phyloP scores from a whole-genome alignment of 208 protist genomes.

The Wallacemonas collosoma region DNA sequence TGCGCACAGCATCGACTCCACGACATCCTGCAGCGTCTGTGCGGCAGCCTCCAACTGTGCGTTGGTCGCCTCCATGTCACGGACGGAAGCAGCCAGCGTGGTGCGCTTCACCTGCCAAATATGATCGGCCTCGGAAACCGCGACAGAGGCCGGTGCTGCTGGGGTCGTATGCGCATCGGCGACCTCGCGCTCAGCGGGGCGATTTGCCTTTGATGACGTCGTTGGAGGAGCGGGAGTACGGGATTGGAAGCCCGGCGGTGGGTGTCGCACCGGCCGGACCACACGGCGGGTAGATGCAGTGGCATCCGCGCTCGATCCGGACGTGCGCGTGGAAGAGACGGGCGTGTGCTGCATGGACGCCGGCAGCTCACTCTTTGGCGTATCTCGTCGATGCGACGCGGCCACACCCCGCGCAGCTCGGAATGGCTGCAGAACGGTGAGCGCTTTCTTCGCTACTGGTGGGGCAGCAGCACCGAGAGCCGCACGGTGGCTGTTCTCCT shows the following conservation, averaged over 20 bases:
- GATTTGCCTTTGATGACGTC: no score
- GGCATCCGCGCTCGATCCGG: not conserved
- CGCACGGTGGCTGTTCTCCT: constrained; percentile 1
- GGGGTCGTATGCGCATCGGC: no score
- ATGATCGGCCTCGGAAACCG: not conserved
- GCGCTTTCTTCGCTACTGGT: not conserved
- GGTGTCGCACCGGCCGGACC: no score
- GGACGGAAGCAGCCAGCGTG: constrained; percentile 13
- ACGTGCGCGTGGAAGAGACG: constrained; percentile 7
- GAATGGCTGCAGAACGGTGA: constrained; percentile 9
- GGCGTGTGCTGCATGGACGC: constrained; percentile 4
- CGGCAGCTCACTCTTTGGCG: not conserved
- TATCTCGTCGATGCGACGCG: constrained; percentile 7
- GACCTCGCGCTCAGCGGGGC: no score
- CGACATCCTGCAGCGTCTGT: constrained; percentile 9
- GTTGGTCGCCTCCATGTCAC: constrained; percentile 10
- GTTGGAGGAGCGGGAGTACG: no score
- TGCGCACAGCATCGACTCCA: constrained; percentile 14
- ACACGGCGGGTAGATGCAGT: no score
- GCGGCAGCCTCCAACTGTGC: constrained; percentile 21
- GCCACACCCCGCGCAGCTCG: constrained; percentile 7
- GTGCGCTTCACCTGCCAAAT: constrained; percentile 29
- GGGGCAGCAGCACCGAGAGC: not conserved
- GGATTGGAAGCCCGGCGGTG: no score
- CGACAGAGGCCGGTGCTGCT: not conserved